These are phyloP conservation scores for Termitomyces sp. DNA, from an alignment of 768 basidiomycete species.

Conservation along the genomic window DNA sequence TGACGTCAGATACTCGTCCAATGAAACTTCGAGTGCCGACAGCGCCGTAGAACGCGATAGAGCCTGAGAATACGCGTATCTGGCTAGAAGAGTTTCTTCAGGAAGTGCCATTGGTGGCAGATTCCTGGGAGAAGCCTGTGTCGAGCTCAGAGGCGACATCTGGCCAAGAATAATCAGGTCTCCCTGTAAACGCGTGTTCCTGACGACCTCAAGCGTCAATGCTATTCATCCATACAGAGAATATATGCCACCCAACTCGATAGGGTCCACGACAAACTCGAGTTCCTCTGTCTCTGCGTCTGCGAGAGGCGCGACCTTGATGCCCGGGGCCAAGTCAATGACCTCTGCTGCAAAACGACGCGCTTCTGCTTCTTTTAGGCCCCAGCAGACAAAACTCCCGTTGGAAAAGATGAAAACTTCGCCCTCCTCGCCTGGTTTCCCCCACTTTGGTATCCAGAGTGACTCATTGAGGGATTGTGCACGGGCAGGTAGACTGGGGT, in stretches of 20 bases:
- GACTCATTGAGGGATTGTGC: conserved; percentile 67
- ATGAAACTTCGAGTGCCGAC: conserved; percentile 77
- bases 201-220: conserved; percentile 23
- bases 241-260: conserved; percentile 56
- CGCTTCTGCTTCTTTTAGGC: conserved; percentile 72
- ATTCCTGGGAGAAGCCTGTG: conserved; percentile 36
- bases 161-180: conserved; percentile 88
- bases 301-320: conserved; percentile 59
- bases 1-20: conserved; percentile 80
- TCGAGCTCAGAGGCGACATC: conserved; percentile 51
- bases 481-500: conserved; percentile 44
- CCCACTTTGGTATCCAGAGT: conserved; percentile 77
- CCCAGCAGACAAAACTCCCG: conserved; percentile 91
- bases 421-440: conserved; percentile 49
- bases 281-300: conserved; percentile 85
- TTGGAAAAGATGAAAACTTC: conserved; percentile 89
- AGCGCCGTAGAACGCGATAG: conserved; percentile 85
- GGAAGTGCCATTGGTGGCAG: conserved; percentile 56
- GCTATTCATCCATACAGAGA: conserved; percentile 2
- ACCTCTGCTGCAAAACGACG: conserved; percentile 60
- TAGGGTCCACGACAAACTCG: conserved; percentile 89
- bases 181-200: conserved; percentile 83
- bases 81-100: conserved; percentile 68
- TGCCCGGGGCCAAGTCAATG: conserved; percentile 42
- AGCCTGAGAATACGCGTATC: conserved; percentile 90